Evolutionary conservation across 139 green algal species (phyloP), one percentile per base, ranked within the genome.

Genomic region (Tetradesmus obliquus): DNA sequence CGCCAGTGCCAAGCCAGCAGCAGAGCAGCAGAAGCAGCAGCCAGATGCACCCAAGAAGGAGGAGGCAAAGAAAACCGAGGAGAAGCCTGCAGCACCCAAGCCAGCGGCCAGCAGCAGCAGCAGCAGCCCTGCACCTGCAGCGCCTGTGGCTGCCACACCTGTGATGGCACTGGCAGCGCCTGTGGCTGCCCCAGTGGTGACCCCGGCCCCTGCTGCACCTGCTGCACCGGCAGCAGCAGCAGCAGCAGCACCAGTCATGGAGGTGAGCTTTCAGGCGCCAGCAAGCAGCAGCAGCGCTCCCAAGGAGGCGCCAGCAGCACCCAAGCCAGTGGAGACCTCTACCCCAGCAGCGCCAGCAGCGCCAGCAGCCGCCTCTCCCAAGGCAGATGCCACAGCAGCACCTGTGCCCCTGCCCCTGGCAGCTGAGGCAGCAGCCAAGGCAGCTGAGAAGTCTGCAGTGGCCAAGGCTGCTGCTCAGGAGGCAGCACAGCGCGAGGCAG

Each of bases 71-170:
- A 57, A 57, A n/a, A 20, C 19, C 7, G 24, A 66, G 58, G 85
- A 62, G 60, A 76, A 79, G 55, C 10, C 60, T 55, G 57, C 84
- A 79, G 60, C 57, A 55, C 19, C 66, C 32, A 55, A 54, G 22
- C 15, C 66, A 82, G 62, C 20, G 60, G 24, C n/a, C 84, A 79
- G 84, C 84, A 80, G 57, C 85, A 82, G 32, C 85, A 82, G 85
- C 85, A 60, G 54, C 58, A 62, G 32, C 85, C 19, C 12, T 53
- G 81, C 53, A 32, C 8, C 81, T 71, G 81, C 81, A 69, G 17
- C 81, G 5, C 24, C 76, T 82, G 76, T 53, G 71, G 71, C 76
- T 82, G 24, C 76, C 76, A 10, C 76, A 82, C 76, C 76, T 82
- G 76, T 53, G 76, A 9, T 10, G 6, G 76, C 76, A 55, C 22